A percentile compares a stretch with the other conserved stretches of the same genome.
Evolutionary conservation across 345 rosid species (phyloP).

Genomic region (Draba incana): DNA sequence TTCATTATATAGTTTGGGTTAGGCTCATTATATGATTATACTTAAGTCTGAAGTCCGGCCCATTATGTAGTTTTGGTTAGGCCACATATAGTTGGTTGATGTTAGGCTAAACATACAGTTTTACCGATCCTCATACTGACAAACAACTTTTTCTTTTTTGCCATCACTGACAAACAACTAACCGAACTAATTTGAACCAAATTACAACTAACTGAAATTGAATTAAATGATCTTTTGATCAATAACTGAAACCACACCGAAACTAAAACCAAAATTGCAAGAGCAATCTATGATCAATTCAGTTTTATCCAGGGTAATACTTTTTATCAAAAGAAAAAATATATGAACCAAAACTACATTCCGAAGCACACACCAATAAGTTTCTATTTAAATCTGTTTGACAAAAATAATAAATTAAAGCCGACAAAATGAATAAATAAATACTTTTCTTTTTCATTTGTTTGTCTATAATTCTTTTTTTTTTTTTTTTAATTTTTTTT

Average conservation of each 20-base stretch:
- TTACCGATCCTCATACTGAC: not conserved
- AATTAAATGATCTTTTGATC: too few relatives aligned
- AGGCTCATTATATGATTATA: constrained; percentile 17
- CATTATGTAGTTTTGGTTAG: not conserved
- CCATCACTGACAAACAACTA: too few relatives aligned
- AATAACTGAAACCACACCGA: too few relatives aligned
- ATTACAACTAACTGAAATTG: not conserved
- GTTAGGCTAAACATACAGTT: not conserved
- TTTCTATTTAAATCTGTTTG: not conserved
- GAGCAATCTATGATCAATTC: not conserved
- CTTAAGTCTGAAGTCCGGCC: not conserved
- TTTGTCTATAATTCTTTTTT: not conserved
- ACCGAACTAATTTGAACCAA: not conserved
- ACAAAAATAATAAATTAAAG: not conserved
- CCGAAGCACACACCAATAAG: not conserved
- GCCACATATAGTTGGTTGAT: not conserved
- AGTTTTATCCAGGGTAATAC: not conserved
- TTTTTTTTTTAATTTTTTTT: too few relatives aligned
- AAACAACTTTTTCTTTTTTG: too few relatives aligned
- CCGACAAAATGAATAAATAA: not conserved
- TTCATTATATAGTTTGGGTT: not conserved
- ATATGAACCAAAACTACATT: not conserved
- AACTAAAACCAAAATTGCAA: too few relatives aligned
- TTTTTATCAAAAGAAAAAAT: too few relatives aligned
- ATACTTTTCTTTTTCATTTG: not conserved